These are phyloP conservation scores for Silene latifolia DNA, from an alignment of 148 eudicot species.

Conservation along the genomic window DNA sequence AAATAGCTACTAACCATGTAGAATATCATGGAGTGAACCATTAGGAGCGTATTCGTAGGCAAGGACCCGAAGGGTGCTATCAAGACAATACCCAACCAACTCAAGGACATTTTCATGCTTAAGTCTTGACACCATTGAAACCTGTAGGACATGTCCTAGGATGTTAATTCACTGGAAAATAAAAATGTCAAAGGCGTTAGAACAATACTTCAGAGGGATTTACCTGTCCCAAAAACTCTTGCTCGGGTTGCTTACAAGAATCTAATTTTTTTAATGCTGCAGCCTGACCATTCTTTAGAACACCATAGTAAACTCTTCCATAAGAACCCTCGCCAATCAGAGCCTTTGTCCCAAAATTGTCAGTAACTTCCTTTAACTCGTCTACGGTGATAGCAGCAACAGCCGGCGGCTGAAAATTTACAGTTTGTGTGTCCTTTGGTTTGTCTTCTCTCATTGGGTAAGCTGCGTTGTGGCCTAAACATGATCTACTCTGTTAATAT, in stretches of 20 bases:
- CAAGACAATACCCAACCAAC: slow-evolving; percentile 69
- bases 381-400: slow-evolving; percentile 62
- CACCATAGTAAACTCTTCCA: slow-evolving; percentile 68
- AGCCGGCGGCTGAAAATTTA: slow-evolving; percentile 56
- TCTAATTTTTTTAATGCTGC: slow-evolving; percentile 72
- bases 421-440: slow-evolving; percentile 49
- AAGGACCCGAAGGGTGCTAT: slow-evolving; percentile 57
- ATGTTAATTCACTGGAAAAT: not conserved
- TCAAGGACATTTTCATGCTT: slow-evolving; percentile 70
- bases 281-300: slow-evolving; percentile 56
- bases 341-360: slow-evolving; percentile 59
- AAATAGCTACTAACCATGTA: slow-evolving; percentile 52
- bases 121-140: slow-evolving; percentile 66
- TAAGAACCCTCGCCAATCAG: slow-evolving; percentile 73
- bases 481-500: slow-evolving; percentile 20
- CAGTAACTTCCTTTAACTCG: slow-evolving; percentile 63
- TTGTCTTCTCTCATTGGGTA: slow-evolving; percentile 50
- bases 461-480: slow-evolving; percentile 56
- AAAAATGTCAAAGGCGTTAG: not conserved
- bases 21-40: slow-evolving; percentile 80
- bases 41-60: slow-evolving; percentile 73
- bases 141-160: slow-evolving; percentile 30
- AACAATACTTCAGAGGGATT: not conserved
- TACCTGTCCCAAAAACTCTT: slow-evolving; percentile 68
- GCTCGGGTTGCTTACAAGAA: slow-evolving; percentile 74